Percentiles rank a stretch among this genome's conserved stretches.
phyloP scores from a whole-genome alignment of 2,329 filamentous ascomycete genomes.

The Didymella pinodella region DNA sequence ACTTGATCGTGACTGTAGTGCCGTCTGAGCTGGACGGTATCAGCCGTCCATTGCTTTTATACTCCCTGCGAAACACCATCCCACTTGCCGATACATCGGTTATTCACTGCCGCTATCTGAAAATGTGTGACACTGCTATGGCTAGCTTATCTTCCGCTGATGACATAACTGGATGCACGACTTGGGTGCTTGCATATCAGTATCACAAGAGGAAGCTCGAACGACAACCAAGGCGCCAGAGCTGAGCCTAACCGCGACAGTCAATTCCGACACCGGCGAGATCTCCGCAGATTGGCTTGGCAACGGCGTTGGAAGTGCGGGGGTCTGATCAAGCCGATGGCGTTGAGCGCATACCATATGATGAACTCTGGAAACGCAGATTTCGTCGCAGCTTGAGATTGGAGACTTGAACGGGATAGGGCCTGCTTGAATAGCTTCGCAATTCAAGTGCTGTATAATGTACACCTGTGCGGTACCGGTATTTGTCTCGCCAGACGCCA shows the following conservation, averaged over 20 bases:
- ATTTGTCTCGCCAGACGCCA: background rate
- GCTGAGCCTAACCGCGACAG: slow-evolving; percentile 5
- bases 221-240: slow-evolving; percentile 14
- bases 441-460: background rate
- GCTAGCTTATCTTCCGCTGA: slow-evolving; percentile 14
- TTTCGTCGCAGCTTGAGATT: background rate
- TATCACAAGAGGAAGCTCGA: slow-evolving; percentile 31
- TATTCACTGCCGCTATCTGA: slow-evolving; percentile 23
- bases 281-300: slow-evolving; percentile 8
- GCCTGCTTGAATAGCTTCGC: background rate
- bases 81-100: background rate
- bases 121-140: slow-evolving; percentile 1
- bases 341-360: slow-evolving; percentile 1
- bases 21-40: background rate
- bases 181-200: slow-evolving; percentile 21
- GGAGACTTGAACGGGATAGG: background rate
- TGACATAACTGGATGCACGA: slow-evolving; percentile 23
- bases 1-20: background rate
- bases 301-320: slow-evolving; percentile 16
- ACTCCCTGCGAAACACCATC: background rate
- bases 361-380: background rate
- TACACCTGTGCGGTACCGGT: background rate
- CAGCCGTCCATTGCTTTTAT: slow-evolving; percentile 1
- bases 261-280: slow-evolving; percentile 5
- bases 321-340: slow-evolving; percentile 8